Base-by-base conservation (phyloP, 371 early-diverging fungal genomes). In the Mucor indicus region DNA sequence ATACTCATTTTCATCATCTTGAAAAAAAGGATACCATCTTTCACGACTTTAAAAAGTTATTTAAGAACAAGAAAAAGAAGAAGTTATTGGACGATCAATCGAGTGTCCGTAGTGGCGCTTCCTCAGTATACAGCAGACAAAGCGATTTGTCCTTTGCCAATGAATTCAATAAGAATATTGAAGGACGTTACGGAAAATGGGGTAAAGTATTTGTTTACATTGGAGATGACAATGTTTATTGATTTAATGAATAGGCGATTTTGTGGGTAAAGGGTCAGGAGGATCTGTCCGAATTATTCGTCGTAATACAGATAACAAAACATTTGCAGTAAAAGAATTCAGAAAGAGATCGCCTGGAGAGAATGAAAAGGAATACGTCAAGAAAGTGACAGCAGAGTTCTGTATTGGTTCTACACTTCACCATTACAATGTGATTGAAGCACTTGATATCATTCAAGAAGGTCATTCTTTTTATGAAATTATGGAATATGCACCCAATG, bases 401-500 rank as follows among this genome's bases (percentile, higher is more conserved):
- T 91, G 93, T 64, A 90, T 93, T 35, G 86, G 84, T n/a, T 84
- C 80, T 15, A 79, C 84, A 3, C 62, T 91, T 22, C 93, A 90
- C 53, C 93, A 95, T 59, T 79, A 80, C 19, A 87, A 92, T 59
- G 75, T 94, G 39, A 89, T 95, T 38, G 89, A 91, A 63, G 90
- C 94, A 0, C 46, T 92, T 47, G 95, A 95, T 58, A 82, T 90
- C 53, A 79, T 88, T 30, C 80, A 83, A 53, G 87, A 85, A 52
- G 77, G 79, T 2, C 55, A 42, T 15, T 24, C 13, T 1, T 82
- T 80, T 35, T 87, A 78, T 57, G 83, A 89, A 68, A 83, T 91
- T 44, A 89, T 90, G 89, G 91, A 90, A 53, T 90, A 78, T 71
- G 87, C 87, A 31, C 86, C 87, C 38, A 80, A 80, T 53, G 90